Conservation (phyloP, 192 early-diverging fungal species). For the Jimgerdemannia flammicorona region DNA sequence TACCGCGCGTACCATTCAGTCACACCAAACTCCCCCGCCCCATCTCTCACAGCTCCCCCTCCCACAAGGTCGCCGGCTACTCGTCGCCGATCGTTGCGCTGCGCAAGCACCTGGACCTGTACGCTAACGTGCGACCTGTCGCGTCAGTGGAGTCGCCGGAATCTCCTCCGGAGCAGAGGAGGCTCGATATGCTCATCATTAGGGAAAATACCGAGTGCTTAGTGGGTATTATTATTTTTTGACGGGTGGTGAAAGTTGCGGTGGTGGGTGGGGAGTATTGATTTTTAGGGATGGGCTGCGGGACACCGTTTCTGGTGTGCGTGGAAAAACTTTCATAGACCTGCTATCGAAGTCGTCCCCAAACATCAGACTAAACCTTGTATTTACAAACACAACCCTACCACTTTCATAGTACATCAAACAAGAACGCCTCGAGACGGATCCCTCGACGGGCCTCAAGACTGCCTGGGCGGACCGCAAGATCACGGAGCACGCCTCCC, state of each 20-base stretch:
- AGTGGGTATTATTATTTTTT: slow-evolving; percentile 39
- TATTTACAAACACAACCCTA: neutral
- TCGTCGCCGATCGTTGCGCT: slow-evolving; percentile 97
- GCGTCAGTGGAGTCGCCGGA: slow-evolving; percentile 58
- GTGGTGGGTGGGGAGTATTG: too few species aligned
- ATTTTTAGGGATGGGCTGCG: too few species aligned
- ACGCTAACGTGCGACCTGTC: slow-evolving; percentile 96
- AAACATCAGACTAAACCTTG: neutral
- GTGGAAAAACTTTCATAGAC: too few species aligned
- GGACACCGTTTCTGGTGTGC: too few species aligned
- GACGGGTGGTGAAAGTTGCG: neutral
- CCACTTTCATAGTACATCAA: slow-evolving; percentile 68
- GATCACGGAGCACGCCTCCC: slow-evolving; percentile 87
- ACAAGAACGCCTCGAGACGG: slow-evolving; percentile 63
- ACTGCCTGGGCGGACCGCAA: slow-evolving; percentile 84
- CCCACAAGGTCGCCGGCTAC: slow-evolving; percentile 97
- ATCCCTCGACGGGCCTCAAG: slow-evolving; percentile 58
- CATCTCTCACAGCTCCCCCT: slow-evolving; percentile 74
- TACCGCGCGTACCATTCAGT: neutral
- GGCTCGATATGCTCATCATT: slow-evolving; percentile 95
- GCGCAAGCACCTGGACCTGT: slow-evolving; percentile 92
- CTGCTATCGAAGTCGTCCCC: neutral
- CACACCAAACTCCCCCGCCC: neutral
- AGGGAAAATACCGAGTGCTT: slow-evolving; percentile 98
- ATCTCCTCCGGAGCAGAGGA: slow-evolving; percentile 45